Percentiles rank a stretch among this genome's conserved stretches.
Evolutionary conservation across 2,329 filamentous ascomycete genomes (phyloP).

Genomic region (Zymoseptoria ardabiliae): DNA sequence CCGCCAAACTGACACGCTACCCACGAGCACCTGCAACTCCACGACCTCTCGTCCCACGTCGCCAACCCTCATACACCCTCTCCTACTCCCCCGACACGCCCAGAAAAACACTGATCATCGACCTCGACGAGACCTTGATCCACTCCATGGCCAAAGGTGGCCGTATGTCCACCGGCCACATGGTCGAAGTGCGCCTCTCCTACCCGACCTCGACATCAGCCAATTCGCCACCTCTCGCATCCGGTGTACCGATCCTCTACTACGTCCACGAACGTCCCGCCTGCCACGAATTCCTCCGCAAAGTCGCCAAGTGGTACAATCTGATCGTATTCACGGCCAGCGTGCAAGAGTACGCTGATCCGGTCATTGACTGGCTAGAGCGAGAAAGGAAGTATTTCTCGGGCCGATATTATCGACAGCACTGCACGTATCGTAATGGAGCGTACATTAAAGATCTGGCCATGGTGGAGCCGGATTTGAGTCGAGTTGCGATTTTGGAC

Average conservation of each 20-base stretch:
- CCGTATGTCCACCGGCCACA: slow-evolving; percentile 91
- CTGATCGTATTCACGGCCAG: slow-evolving; percentile 93
- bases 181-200: slow-evolving; percentile 71
- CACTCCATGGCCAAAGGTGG: slow-evolving; percentile 97
- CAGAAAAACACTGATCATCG: slow-evolving; percentile 89
- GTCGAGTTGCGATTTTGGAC: slow-evolving; percentile 97
- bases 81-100: slow-evolving; percentile 47
- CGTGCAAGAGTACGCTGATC: slow-evolving; percentile 96
- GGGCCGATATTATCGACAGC: slow-evolving; percentile 87
- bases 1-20: slow-evolving; percentile 66
- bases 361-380: slow-evolving; percentile 97
- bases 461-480: slow-evolving; percentile 91
- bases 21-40: slow-evolving; percentile 84
- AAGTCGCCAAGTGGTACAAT: slow-evolving; percentile 96
- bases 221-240: slow-evolving; percentile 50
- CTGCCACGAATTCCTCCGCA: slow-evolving; percentile 92
- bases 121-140: slow-evolving; percentile 94
- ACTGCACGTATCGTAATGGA: slow-evolving; percentile 91
- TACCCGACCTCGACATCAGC: slow-evolving; percentile 18
- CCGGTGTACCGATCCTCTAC: slow-evolving; percentile 90
- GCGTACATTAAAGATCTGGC: slow-evolving; percentile 98
- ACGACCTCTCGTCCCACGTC: slow-evolving; percentile 77
- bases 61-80: slow-evolving; percentile 80
- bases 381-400: slow-evolving; percentile 95
- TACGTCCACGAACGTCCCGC: slow-evolving; percentile 97